Conservation (phyloP, 164 flowering plant species). For the Taxillus chinensis region DNA sequence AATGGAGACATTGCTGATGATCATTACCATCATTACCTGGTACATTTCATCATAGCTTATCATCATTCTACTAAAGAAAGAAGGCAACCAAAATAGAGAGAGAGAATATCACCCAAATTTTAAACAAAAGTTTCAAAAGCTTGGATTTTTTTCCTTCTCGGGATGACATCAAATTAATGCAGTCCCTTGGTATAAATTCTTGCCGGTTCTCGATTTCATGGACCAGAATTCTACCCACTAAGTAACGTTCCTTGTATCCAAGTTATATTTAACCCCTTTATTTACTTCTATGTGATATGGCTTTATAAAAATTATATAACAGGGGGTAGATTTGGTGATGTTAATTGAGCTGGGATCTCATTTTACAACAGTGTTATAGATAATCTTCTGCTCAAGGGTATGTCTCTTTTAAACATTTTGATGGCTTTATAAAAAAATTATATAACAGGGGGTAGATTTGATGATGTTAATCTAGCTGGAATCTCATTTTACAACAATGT, state of each 20-base stretch:
- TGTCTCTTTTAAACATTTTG: no score
- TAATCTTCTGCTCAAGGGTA: slow-evolving; percentile 30
- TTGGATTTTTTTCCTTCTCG: slow-evolving; percentile 1
- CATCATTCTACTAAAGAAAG: neutral
- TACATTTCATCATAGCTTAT: neutral
- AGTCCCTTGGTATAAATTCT: slow-evolving; percentile 21
- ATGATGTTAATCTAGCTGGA: no score
- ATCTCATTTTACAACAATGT: no score
- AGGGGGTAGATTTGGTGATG: slow-evolving; percentile 38
- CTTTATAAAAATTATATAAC: slow-evolving; percentile 2
- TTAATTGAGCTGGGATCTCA: slow-evolving; percentile 27
- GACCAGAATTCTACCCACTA: slow-evolving; percentile 26
- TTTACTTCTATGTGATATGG: neutral
- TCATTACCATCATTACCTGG: slow-evolving; percentile 25
- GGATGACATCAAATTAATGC: slow-evolving; percentile 27
- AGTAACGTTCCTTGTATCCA: neutral
- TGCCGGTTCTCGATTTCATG: slow-evolving; percentile 38
- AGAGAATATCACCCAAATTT: neutral
- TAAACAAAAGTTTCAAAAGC: neutral
- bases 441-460: no score
- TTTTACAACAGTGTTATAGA: slow-evolving; percentile 37
- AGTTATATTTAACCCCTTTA: neutral
- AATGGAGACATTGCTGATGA: slow-evolving; percentile 25
- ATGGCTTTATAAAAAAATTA: no score
- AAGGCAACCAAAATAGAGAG: no score